Evolutionary conservation across 2,329 filamentous ascomycete species (phyloP), one percentile per base, ranked within the genome.

Genomic region (Alternaria sp.): DNA sequence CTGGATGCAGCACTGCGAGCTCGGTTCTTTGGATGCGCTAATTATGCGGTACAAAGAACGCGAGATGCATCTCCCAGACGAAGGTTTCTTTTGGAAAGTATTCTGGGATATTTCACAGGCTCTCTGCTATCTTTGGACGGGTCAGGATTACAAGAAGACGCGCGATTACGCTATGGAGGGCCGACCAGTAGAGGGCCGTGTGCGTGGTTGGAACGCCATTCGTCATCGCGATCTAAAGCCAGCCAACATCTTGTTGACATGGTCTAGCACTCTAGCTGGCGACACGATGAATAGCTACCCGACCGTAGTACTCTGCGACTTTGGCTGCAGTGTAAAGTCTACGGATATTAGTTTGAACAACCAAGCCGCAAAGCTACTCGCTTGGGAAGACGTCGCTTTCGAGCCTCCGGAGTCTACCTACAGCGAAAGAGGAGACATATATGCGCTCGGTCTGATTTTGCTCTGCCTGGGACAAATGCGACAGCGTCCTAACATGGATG

Each of bases 201-300:
- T 6, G 2, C 9, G 6, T 3, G 44, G 44, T 15, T 72, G 70
- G 68, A 56, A 56, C 8, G 7, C 33, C 2, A 60, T 72, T 12
- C 5, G 63, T 1, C 70, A 71, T 55, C 50, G 69, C 15, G 70
- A 72, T 30, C 55, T 72, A 47, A 72, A 71, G 45, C 70, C 69
- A 0, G 58, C 20, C 0, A 72, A 71, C 30, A 46, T 72, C 0
- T 66, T 71, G 18, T 18, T 72, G 15, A 70, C 64, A 6, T 60
- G 51, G n/a, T 18, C 37, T 41, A 41, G 37, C n/a, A 5, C 37
- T n/a, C 33, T 37, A 37, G 33, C 41, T 44, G 41, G 18, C 18
- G n/a, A 44, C n/a, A 20, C 10, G 18, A 44, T n/a, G 11, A 44
- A 10, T 44, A 18, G 10, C 30, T 6, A 66, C 18, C 67, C 64